Percentiles rank a stretch among this genome's conserved stretches.
These are phyloP conservation scores for Crithidia mellificae DNA, from an alignment of 208 protist species.

Conservation along the genomic window DNA sequence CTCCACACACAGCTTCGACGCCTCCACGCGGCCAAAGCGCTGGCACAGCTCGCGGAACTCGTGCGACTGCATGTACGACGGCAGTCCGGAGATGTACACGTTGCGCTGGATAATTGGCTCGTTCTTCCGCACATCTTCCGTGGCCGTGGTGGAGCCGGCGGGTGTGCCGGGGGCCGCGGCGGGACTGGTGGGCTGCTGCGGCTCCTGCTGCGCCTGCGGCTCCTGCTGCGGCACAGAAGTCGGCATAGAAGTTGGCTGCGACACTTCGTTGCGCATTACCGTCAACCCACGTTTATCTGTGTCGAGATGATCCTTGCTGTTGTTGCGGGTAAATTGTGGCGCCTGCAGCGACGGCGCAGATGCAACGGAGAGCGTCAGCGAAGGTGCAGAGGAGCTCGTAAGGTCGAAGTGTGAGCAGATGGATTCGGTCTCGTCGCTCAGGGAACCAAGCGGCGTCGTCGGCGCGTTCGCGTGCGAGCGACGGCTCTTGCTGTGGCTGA, in stretches of 20 bases:
- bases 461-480: no score
- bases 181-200: neutral
- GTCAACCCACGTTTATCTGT: no score
- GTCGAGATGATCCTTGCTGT: neutral
- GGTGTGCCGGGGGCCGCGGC: neutral
- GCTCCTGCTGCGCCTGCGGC: no score
- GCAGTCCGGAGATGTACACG: slow-evolving; percentile 77
- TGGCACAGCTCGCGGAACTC: slow-evolving; percentile 73
- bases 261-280: no score
- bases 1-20: slow-evolving; percentile 62
- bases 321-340: neutral
- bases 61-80: slow-evolving; percentile 39
- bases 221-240: no score
- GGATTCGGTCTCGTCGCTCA: neutral
- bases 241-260: no score
- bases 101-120: slow-evolving; percentile 43
- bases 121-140: neutral
- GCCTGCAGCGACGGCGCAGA: neutral
- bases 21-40: slow-evolving; percentile 63
- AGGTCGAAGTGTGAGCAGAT: neutral
- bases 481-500: no score
- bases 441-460: no score
- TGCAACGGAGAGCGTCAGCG: neutral
- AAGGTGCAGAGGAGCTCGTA: neutral
- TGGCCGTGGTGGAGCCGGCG: neutral